Conservation (phyloP, 1,284 basidiomycete species). For the Lentinula novae-zelandiae region DNA sequence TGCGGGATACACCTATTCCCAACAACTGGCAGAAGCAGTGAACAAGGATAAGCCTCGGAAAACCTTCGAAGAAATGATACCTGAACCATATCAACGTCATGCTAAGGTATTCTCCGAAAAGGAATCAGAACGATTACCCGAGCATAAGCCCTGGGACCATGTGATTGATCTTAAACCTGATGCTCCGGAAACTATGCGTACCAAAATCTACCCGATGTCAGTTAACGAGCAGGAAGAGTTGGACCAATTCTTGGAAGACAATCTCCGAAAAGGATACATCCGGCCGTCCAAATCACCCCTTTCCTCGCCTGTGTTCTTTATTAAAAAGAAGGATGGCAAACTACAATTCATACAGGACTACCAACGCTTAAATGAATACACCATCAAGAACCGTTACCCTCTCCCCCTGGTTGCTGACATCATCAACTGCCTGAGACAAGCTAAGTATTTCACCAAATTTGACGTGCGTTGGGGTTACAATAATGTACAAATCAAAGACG, state of each 20-base stretch:
- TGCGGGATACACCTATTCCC: background rate
- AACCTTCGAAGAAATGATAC: background rate
- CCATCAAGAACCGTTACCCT: too few species aligned
- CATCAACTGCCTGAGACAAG: too few species aligned
- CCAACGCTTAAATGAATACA: background rate
- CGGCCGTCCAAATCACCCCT: background rate
- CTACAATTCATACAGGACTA: background rate
- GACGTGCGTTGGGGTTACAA: too few species aligned
- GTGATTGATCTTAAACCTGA: background rate
- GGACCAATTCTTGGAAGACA: too few species aligned
- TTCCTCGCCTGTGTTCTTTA: background rate
- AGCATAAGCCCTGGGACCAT: background rate
- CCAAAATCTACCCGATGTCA: background rate
- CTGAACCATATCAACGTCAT: background rate
- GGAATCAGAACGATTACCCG: background rate
- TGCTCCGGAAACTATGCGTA: background rate
- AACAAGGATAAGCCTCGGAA: too few species aligned
- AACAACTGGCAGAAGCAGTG: background rate
- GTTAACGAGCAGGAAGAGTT: too few species aligned
- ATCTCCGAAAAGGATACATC: too few species aligned
- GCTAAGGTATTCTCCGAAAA: background rate
- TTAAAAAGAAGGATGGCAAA: background rate
- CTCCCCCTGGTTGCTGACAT: too few species aligned
- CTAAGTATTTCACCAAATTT: too few species aligned
- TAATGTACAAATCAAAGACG: too few species aligned